A percentile compares a stretch with the other conserved stretches of the same genome.
Evolutionary conservation across 2,329 filamentous ascomycete genomes (phyloP).

Genomic region (Aphanoascus verrucosus): DNA sequence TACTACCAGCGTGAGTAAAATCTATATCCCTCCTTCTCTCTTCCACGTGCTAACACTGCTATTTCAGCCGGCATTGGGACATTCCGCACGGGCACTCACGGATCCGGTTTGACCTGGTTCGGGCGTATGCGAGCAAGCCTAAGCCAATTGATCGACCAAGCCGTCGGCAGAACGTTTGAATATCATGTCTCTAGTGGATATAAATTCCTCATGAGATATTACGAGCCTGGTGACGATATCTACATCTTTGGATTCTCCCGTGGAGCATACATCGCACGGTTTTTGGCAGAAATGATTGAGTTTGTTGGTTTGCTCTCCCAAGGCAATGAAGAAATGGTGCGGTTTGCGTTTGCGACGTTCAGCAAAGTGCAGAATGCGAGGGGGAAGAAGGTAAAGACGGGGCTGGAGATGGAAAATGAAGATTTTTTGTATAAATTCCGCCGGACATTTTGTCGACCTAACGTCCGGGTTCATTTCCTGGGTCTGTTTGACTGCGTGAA

Average conservation of each 20-base stretch:
- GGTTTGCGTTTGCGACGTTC: conserved; percentile 36
- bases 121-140: conserved; percentile 13
- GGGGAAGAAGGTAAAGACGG: conserved; percentile 21
- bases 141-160: conserved; percentile 15
- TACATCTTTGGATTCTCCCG: conserved; percentile 48
- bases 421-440: conserved; percentile 37
- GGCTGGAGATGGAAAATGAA: conserved; percentile 15
- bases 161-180: conserved; percentile 32
- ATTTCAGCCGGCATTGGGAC: conserved; percentile 18
- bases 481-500: conserved; percentile 48
- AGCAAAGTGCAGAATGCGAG: conserved; percentile 26
- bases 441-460: conserved; percentile 39
- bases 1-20: conserved; percentile 18
- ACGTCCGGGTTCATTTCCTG: conserved; percentile 44
- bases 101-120: conserved; percentile 12
- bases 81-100: conserved; percentile 13
- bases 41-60: background rate
- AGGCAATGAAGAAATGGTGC: conserved; percentile 46
- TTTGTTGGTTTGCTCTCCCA: conserved; percentile 41
- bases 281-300: conserved; percentile 44
- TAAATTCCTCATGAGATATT: conserved; percentile 46
- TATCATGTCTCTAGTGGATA: conserved; percentile 45
- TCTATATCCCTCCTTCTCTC: background rate
- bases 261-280: conserved; percentile 45
- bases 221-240: conserved; percentile 41